Evolutionary conservation across 805 yeast species (phyloP), one percentile per base, ranked within the genome.

Genomic region (Metschnikowia shivogae): DNA sequence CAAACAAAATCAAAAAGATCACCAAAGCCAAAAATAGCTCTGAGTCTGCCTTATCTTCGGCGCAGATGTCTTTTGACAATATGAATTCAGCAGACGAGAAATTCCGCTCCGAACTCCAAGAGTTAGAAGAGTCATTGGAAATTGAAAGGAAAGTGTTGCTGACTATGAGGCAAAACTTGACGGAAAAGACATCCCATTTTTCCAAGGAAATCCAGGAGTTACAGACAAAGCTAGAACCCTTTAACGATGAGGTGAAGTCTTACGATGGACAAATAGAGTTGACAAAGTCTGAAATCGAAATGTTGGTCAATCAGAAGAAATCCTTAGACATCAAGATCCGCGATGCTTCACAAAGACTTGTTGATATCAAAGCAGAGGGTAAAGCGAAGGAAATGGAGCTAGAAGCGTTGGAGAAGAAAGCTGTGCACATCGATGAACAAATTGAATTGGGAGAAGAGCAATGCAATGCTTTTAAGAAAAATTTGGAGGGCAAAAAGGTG

Each of bases 191-290:
- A 0, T 74, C 80, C 9, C 81, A 68, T 2, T 74, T 84, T 44
- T 78, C 90, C 1, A 75, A 73, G 7, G 76, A 86, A 56, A 84
- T 90, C 42, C 85, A 80, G 52, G 55, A 58, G 11, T 65, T 81
- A 33, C 90, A 87, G 59, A 73, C 71, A 6, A 73, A 83, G 48
- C 65, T 89, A 6, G 90, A 86, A 53, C 99, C 98, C 0, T 89
- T 95, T 90, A 80, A 80, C 47, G 82, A 77, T 24, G 76, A 80
- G 50, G 66, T 89, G 27, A 81, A 77, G 47, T 74, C 76, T 12
- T 81, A 82, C 46, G 80, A 80, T 44, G 76, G 85, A 11, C 80
- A 81, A 37, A 75, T 85, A 6, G 77, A 81, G 41, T 74, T 87
- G n/a, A 77, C 81, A 3, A 72, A 77, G 42, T 78, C 87, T 6